Evolutionary conservation across 441 rosid genomes (phyloP).

Genomic region (Rhodomyrtus psidioides): DNA sequence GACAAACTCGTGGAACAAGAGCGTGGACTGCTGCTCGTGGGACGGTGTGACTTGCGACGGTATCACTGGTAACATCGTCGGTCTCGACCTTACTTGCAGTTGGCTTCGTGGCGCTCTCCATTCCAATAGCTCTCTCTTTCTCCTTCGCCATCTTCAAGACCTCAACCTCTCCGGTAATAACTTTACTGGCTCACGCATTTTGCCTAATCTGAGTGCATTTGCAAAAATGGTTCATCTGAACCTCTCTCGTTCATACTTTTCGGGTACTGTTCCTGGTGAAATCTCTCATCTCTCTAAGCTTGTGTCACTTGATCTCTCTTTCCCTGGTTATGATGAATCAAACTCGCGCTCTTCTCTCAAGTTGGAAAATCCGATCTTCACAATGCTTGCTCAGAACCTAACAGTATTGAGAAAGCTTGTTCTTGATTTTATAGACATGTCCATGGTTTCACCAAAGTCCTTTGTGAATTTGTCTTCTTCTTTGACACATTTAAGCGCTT

Average conservation of each 20-base stretch:
- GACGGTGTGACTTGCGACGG: not conserved
- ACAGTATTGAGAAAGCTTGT: no score
- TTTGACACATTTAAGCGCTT: no score
- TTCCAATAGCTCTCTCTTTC: not conserved
- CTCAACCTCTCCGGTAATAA: not conserved
- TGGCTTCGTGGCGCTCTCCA: not conserved
- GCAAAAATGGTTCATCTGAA: not conserved
- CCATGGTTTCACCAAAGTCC: no score
- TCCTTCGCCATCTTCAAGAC: accelerated
- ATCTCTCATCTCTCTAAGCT: not conserved
- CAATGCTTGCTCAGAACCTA: no score
- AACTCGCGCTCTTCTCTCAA: no score
- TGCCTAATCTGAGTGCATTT: not conserved
- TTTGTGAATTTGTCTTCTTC: no score
- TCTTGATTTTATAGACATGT: no score
- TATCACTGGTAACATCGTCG: not conserved
- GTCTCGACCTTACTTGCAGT: not conserved
- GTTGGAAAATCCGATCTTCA: no score
- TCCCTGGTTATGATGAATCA: no score
- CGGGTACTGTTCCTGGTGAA: accelerated
- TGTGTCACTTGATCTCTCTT: not conserved
- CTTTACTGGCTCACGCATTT: not conserved
- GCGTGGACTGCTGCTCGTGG: not conserved
- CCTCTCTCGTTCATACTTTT: not conserved
- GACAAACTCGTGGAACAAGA: not conserved